phyloP scores from a whole-genome alignment of 163 green algal species.

The Trebouxiophyceae sp. region DNA sequence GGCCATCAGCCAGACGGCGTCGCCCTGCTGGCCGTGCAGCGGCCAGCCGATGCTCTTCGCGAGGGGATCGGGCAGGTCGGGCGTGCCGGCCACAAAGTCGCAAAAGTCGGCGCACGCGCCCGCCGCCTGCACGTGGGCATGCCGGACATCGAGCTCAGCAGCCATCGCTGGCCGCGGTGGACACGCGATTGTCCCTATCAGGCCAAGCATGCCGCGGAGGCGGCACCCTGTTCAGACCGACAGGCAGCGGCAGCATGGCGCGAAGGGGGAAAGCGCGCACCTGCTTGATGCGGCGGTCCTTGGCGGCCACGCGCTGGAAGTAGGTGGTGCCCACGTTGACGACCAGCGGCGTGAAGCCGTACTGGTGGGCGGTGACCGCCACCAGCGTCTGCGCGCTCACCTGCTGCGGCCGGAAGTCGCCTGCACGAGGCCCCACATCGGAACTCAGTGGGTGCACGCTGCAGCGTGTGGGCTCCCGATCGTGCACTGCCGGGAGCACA shows the following conservation, averaged over 20 bases:
- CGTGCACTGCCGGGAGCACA: neutral
- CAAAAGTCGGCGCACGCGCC: neutral
- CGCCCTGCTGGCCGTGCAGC: neutral
- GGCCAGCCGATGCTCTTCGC: neutral
- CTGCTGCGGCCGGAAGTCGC: neutral
- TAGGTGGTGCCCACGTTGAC: conserved; percentile 17
- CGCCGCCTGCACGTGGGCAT: neutral
- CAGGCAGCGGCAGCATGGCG: conserved; percentile 5
- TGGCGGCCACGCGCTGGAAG: conserved; percentile 14
- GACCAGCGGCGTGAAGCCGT: conserved; percentile 12
- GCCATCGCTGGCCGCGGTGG: neutral
- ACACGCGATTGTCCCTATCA: no score
- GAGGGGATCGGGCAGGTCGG: neutral
- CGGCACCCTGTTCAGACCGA: no score
- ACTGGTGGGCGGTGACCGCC: conserved; percentile 7
- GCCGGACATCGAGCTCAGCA: neutral
- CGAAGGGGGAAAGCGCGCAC: conserved; percentile 4
- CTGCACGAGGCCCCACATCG: conserved; percentile 2
- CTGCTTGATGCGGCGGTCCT: conserved; percentile 2
- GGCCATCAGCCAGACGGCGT: neutral
- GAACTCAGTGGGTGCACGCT: neutral
- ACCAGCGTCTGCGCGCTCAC: conserved; percentile 2
- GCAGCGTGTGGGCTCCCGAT: neutral
- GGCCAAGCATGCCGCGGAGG: no score
- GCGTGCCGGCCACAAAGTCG: neutral